phyloP scores from a whole-genome alignment of 2,329 filamentous ascomycete species.

The Verticillium isaacii region DNA sequence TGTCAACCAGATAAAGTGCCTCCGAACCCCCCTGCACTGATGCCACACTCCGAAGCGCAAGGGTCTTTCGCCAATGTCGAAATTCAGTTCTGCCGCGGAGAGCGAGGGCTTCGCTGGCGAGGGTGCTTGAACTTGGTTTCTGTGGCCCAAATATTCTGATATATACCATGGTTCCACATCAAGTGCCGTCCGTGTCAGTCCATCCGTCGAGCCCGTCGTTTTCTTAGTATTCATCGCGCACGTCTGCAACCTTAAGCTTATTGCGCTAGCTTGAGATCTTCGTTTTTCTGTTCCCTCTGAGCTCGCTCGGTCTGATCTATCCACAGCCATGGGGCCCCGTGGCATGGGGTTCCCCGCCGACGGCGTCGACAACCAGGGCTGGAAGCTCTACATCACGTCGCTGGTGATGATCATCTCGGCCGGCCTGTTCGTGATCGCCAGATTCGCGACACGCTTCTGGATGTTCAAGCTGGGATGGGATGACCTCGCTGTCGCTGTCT shows the following conservation, averaged over 20 bases:
- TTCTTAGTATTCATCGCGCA: neutral
- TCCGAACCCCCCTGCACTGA: neutral
- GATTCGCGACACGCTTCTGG: neutral
- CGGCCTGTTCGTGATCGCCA: neutral
- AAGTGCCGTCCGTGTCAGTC: neutral
- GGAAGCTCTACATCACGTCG: neutral
- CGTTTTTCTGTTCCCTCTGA: neutral
- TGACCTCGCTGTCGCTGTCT: neutral
- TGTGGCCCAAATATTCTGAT: neutral
- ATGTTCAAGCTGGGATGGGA: neutral
- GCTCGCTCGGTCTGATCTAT: neutral
- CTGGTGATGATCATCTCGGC: neutral
- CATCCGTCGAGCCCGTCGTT: neutral
- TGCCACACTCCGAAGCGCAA: neutral
- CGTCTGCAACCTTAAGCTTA: neutral
- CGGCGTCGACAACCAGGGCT: neutral
- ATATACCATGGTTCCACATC: neutral
- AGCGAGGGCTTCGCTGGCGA: neutral
- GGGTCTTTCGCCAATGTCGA: neutral
- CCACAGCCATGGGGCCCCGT: neutral
- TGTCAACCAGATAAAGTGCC: neutral
- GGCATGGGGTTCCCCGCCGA: neutral
- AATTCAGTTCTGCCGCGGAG: neutral
- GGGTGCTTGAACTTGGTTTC: neutral
- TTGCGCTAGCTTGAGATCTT: neutral